phyloP scores from a whole-genome alignment of 2,329 filamentous ascomycete genomes.

The Diaporthe batatas region DNA sequence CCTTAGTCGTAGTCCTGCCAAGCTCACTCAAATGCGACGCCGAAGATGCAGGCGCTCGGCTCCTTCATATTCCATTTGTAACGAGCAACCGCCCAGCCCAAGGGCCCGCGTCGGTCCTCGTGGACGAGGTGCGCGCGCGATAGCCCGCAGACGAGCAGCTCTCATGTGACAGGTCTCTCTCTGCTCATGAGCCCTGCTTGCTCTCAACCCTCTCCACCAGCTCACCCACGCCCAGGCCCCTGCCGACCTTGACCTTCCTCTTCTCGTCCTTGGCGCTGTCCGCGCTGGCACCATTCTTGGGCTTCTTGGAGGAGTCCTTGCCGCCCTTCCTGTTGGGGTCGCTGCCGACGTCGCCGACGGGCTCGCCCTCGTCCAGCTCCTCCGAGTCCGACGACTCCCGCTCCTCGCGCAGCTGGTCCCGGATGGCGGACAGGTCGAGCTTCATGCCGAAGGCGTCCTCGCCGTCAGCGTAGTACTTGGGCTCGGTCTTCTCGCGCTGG shows the following conservation, averaged over 20 bases:
- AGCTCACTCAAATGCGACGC: neutral
- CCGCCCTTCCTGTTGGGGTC: constrained; percentile 51
- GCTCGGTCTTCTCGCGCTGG: constrained; percentile 85
- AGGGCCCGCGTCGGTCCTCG: neutral
- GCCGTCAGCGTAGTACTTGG: constrained; percentile 96
- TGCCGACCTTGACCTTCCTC: constrained; percentile 88
- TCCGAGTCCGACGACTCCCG: constrained; percentile 51
- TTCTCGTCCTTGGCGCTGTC: constrained; percentile 67
- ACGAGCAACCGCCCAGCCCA: neutral
- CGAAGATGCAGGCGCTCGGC: neutral
- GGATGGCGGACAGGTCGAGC: constrained; percentile 79
- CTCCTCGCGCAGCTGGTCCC: constrained; percentile 60
- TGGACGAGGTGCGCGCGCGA: neutral
- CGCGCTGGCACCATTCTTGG: constrained; percentile 50
- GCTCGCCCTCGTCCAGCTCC: constrained; percentile 74
- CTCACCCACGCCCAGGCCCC: constrained; percentile 82
- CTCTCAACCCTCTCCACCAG: constrained; percentile 79
- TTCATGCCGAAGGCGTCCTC: constrained; percentile 97
- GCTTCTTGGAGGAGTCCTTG: constrained; percentile 47
- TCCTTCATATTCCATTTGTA: neutral
- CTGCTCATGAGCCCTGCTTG: constrained; percentile 54
- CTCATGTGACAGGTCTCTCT: too few relatives aligned
- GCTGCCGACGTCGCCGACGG: constrained; percentile 75
- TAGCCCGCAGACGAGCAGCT: neutral
- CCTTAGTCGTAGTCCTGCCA: neutral